Evolutionary conservation across 345 rosid species (phyloP).

Genomic region (Moricandia arvensis): DNA sequence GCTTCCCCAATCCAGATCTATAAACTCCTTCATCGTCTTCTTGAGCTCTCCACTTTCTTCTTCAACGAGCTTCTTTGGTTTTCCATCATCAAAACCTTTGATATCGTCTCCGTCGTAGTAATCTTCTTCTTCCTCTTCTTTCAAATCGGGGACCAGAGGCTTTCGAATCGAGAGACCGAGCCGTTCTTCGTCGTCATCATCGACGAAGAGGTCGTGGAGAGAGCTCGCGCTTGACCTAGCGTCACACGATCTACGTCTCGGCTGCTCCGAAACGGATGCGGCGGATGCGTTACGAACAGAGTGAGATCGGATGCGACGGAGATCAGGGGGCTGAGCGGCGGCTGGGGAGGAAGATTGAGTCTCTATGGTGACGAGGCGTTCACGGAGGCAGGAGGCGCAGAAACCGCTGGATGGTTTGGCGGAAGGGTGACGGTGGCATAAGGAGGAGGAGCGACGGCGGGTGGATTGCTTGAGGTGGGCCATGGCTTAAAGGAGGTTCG

Average conservation of each 20-base stretch:
- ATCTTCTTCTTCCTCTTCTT: conserved; percentile 32
- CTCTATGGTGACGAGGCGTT: conserved; percentile 67
- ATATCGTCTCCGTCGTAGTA: conserved; percentile 33
- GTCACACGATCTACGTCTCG: conserved; percentile 56
- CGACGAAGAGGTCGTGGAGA: conserved; percentile 46
- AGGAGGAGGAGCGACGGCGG: conserved; percentile 43
- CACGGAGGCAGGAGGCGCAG: conserved; percentile 78
- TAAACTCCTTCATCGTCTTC: conserved; percentile 79
- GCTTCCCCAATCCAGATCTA: conserved; percentile 62
- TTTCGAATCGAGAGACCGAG: conserved; percentile 12
- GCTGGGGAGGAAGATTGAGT: conserved; percentile 38
- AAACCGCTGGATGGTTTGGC: conserved; percentile 52
- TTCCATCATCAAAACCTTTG: conserved; percentile 23
- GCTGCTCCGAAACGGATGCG: conserved; percentile 36
- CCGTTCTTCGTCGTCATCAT: conserved; percentile 44
- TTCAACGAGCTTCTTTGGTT: conserved; percentile 9
- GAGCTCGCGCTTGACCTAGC: conserved; percentile 39
- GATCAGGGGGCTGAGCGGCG: conserved; percentile 17
- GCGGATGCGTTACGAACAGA: conserved; percentile 29
- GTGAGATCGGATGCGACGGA: conserved; percentile 33
- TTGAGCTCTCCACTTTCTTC: conserved; percentile 44
- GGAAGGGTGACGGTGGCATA: conserved; percentile 65
- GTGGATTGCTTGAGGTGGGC: conserved; percentile 35
- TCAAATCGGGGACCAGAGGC: conserved; percentile 26
- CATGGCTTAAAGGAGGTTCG: conserved; percentile 39